Percentiles rank a stretch among this genome's conserved stretches.
Evolutionary conservation across 768 basidiomycete genomes (phyloP).

Genomic region (Amyloporia xantha): DNA sequence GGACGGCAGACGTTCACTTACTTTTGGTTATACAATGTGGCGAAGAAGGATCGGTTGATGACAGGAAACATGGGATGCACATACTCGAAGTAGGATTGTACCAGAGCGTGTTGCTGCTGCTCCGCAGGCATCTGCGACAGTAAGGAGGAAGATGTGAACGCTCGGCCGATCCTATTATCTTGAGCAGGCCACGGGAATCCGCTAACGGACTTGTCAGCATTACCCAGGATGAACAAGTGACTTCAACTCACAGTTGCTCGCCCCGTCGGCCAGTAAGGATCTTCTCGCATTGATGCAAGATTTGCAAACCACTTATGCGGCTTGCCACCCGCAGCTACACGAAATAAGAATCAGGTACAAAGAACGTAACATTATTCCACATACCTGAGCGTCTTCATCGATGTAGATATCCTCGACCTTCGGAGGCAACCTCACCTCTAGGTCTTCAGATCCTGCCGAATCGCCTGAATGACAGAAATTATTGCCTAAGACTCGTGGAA

Average conservation of each 20-base stretch:
- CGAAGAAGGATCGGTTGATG: background rate
- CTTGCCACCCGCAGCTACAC: constrained; percentile 1
- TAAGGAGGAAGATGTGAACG: background rate
- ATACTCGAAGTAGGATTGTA: constrained; percentile 1
- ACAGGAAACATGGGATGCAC: constrained; percentile 5
- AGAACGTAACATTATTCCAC: too few relatives aligned
- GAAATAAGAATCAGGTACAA: too few relatives aligned
- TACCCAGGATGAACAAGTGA: background rate
- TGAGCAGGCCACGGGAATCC: background rate
- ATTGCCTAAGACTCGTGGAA: background rate
- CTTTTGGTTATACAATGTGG: constrained; percentile 1
- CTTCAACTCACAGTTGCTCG: background rate
- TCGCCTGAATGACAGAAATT: constrained; percentile 1
- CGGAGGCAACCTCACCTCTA: background rate
- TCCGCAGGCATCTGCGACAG: background rate
- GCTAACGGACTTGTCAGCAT: background rate
- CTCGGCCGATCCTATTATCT: background rate
- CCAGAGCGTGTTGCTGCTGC: background rate
- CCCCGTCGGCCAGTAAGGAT: constrained; percentile 1
- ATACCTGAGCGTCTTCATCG: constrained; percentile 2
- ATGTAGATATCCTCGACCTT: background rate
- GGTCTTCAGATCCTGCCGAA: constrained; percentile 2
- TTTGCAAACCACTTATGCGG: constrained; percentile 1
- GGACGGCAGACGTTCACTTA: background rate
- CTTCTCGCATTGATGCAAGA: constrained; percentile 1